Conservation (phyloP, 2,329 filamentous ascomycete genomes). For the Metarhizium humberi region DNA sequence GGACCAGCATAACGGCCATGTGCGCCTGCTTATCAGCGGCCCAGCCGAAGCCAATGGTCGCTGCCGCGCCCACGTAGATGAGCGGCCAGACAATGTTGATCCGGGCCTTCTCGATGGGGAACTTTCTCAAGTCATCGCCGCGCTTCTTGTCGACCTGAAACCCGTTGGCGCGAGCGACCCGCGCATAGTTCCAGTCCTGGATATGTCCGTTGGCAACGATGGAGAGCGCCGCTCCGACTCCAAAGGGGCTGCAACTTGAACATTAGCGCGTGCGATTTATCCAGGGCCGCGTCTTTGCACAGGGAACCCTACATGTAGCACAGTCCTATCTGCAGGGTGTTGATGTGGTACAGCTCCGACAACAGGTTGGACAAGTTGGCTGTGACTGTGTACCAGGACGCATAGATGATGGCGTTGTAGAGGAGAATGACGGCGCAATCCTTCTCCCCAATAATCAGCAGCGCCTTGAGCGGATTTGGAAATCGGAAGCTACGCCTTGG, state of each 20-base stretch:
- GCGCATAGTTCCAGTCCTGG: slow-evolving; percentile 21
- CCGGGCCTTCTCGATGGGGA: slow-evolving; percentile 28
- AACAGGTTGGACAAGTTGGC: not conserved
- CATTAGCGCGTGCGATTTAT: not conserved
- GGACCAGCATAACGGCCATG: not conserved
- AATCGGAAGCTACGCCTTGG: slow-evolving; percentile 26
- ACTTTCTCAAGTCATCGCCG: slow-evolving; percentile 26
- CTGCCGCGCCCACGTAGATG: slow-evolving; percentile 19
- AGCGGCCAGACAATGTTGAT: slow-evolving; percentile 16
- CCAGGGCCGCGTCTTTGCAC: not conserved
- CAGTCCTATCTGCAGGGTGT: too few relatives aligned
- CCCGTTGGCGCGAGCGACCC: slow-evolving; percentile 44
- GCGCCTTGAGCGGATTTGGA: slow-evolving; percentile 16
- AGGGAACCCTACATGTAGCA: not conserved
- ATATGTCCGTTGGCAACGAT: slow-evolving; percentile 29
- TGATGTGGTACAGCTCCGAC: not conserved
- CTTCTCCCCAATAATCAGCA: slow-evolving; percentile 24
- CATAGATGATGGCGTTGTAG: slow-evolving; percentile 19
- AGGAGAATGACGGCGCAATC: slow-evolving; percentile 22
- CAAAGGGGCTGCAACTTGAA: slow-evolving; percentile 23
- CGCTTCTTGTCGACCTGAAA: slow-evolving; percentile 44
- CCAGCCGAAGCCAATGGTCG: slow-evolving; percentile 29
- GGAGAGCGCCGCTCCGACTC: slow-evolving; percentile 32
- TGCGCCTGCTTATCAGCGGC: slow-evolving; percentile 1
- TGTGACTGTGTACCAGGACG: not conserved